Evolutionary conservation across 225 moss, liverwort and hornwort genomes (phyloP), one percentile per base, ranked within the genome.

Genomic region (Rhytidiadelphus loreus): DNA sequence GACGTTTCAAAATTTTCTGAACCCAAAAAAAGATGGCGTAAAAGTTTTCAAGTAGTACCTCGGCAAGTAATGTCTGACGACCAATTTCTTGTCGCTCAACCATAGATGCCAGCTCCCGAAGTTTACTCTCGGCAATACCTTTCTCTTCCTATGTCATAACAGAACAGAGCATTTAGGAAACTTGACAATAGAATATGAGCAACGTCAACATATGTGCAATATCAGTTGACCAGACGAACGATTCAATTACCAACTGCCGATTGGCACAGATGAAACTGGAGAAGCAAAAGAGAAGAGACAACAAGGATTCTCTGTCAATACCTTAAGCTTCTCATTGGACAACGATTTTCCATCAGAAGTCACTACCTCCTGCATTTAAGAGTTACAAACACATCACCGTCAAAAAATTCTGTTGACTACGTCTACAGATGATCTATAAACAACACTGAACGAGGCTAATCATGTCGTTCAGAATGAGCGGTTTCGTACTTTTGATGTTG

Each of bases 71-170:
- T 61, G 89, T 97, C 88, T 96, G 99, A 76, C 96, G 96, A 83
- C 97, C 97, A 85, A 88, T 91, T 90, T 99, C 99, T 89, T 96
- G 92, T 64, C 97, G 90, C 87, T 99, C 99, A 87, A 99, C 93
- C 96, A 97, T 97, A 74, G 89, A 93, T 74, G 97, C 97, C 87
- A 99, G 92, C 91, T 99, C 96, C 86, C 93, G 95, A 79, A 99
- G 90, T 90, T 97, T 96, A 52, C 80, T 86, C 87, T 97, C 97
- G 71, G 89, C 91, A 90, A 92, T 93, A 53, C 80, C 89, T 83
- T 89, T 94, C 87, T 95, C 96, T 89, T 90, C 90, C 97, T 96
- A 86, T 16, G 22, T 56, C 76, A 91, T 37, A 85, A 82, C 62
- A 91, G 80, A n/a, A 90, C 21, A 80, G 55, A 71, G 73, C 53